Conservation (phyloP, 2,329 filamentous ascomycete species). For the Verticillium zaregamsianum region DNA sequence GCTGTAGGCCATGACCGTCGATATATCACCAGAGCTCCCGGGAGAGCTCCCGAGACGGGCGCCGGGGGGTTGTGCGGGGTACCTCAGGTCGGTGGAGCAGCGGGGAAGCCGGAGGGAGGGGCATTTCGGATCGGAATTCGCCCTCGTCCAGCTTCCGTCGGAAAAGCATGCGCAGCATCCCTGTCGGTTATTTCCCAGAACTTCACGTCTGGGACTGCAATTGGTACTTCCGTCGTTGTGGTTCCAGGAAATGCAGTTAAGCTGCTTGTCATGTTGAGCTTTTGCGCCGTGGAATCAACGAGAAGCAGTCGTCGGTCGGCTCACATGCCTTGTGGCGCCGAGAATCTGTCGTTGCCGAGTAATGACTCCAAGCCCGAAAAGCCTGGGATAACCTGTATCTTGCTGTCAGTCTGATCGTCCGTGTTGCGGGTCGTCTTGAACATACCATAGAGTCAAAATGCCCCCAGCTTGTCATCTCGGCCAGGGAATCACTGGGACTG, state of each 20-base stretch:
- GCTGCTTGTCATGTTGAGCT: no score
- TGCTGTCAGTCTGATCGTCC: fast-evolving
- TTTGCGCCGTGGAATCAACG: no score
- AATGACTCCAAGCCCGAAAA: constrained; percentile 8
- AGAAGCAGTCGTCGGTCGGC: no score
- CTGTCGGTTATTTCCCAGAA: no score
- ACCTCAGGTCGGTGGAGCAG: background rate
- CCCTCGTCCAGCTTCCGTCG: background rate
- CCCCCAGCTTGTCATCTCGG: constrained; percentile 13
- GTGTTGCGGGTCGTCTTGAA: background rate
- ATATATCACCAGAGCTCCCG: no score
- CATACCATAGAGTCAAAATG: constrained; percentile 12
- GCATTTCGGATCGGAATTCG: background rate
- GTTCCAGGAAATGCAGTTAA: no score
- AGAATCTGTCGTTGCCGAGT: constrained; percentile 4
- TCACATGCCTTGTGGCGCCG: background rate
- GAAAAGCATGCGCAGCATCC: background rate
- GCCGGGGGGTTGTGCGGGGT: background rate
- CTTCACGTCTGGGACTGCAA: no score
- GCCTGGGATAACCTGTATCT: constrained; percentile 7
- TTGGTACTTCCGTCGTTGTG: no score
- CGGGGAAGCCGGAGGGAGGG: background rate
- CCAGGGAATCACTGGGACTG: constrained; percentile 11
- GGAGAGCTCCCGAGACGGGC: no score
- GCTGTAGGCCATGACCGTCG: no score